These are phyloP conservation scores for Capsella rubella DNA, from an alignment of 441 rosid species.

Conservation along the genomic window DNA sequence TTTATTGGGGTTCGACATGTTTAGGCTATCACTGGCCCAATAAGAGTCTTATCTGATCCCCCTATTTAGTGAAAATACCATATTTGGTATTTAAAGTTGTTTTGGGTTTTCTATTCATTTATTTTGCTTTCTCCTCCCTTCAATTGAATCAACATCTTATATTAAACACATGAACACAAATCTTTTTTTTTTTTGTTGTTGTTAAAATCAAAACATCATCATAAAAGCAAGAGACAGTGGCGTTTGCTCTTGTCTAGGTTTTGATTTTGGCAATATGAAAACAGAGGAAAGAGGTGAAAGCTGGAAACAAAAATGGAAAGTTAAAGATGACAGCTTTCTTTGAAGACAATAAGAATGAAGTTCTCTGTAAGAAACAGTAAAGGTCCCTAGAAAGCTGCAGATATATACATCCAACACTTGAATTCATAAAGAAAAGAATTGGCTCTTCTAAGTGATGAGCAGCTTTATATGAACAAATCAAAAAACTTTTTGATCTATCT, in stretches of 20 bases:
- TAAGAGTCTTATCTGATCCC: neutral
- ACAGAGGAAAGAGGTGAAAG: conserved; percentile 25
- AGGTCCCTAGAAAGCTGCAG: conserved; percentile 17
- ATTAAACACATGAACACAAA: neutral
- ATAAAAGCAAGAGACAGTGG: conserved; percentile 18
- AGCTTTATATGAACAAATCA: conserved; percentile 35
- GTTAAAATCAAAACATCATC: conserved; percentile 22
- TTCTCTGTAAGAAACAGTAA: conserved; percentile 20
- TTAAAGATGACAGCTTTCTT: conserved; percentile 10
- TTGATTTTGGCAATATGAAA: neutral
- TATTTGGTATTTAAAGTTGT: neutral
- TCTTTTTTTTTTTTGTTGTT: neutral
- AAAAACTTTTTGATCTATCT: conserved; percentile 25
- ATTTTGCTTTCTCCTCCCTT: conserved; percentile 5
- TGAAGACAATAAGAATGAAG: conserved; percentile 29
- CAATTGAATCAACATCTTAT: neutral
- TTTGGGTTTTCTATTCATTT: neutral
- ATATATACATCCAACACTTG: conserved; percentile 32
- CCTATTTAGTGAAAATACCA: neutral
- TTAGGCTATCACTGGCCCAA: neutral
- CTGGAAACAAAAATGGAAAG: neutral
- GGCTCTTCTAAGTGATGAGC: conserved; percentile 19
- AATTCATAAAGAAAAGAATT: conserved; percentile 19
- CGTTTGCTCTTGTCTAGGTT: neutral
- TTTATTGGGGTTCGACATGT: neutral